These are phyloP conservation scores for Saprolegnia parasitica DNA, from an alignment of 352 stramenopile species.

Conservation along the genomic window DNA sequence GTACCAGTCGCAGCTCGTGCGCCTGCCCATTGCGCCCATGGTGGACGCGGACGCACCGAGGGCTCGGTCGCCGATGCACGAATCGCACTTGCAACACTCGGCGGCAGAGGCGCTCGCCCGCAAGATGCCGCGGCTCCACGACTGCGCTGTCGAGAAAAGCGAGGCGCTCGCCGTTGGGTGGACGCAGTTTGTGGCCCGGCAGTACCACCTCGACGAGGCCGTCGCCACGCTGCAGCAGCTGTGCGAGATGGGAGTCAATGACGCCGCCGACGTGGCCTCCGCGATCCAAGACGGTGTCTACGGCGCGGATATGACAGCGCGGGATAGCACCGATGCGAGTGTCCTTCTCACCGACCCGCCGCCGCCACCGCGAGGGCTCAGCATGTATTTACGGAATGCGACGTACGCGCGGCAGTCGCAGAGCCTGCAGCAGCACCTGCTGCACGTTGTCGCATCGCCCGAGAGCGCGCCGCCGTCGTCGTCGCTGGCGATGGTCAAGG, in stretches of 20 bases:
- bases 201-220: slow-evolving; percentile 1
- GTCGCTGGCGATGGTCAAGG: neutral
- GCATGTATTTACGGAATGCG: neutral
- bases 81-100: slow-evolving; percentile 9
- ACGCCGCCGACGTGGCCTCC: neutral
- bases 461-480: neutral
- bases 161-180: neutral
- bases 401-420: neutral
- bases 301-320: neutral
- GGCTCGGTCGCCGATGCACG: neutral
- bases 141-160: neutral
- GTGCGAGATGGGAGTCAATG: neutral
- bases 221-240: neutral
- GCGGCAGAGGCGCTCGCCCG: neutral
- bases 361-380: neutral
- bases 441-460: neutral
- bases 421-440: neutral
- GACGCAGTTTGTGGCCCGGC: neutral
- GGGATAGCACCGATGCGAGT: neutral
- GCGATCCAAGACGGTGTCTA: neutral
- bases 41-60: neutral
- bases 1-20: neutral
- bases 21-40: neutral
- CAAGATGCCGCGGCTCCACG: slow-evolving; percentile 2
- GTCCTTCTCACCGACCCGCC: neutral